phyloP scores from a whole-genome alignment of 2,329 filamentous ascomycete species.

The Neobulgaria alba region DNA sequence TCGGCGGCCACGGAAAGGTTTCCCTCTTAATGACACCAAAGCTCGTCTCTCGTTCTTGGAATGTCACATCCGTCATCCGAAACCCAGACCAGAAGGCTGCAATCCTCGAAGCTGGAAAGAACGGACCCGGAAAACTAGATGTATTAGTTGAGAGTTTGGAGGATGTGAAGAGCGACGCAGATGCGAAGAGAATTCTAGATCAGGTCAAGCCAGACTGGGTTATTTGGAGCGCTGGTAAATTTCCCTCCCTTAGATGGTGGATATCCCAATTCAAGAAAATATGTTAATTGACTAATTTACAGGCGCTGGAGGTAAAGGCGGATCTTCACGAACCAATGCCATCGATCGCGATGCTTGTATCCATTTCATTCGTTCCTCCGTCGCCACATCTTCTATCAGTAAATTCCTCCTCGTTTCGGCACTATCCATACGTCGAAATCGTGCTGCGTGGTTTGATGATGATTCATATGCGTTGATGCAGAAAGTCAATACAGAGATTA shows the following conservation, averaged over 20 bases:
- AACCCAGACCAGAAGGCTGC: constrained; percentile 56
- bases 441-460: constrained; percentile 48
- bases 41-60: constrained; percentile 65
- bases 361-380: constrained; percentile 52
- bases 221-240: constrained; percentile 57
- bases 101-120: constrained; percentile 46
- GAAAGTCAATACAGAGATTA: constrained; percentile 33
- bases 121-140: constrained; percentile 49
- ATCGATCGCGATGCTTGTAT: constrained; percentile 57
- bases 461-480: constrained; percentile 35
- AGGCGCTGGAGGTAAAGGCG: constrained; percentile 54
- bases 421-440: constrained; percentile 41
- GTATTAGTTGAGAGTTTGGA: constrained; percentile 65
- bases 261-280: too few relatives aligned
- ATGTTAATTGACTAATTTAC: background rate
- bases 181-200: constrained; percentile 55
- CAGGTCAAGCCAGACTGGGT: constrained; percentile 56
- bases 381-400: constrained; percentile 42
- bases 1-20: constrained; percentile 77
- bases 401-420: constrained; percentile 61
- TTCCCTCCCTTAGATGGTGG: constrained; percentile 8
- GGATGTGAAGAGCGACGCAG: constrained; percentile 54
- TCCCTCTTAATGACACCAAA: constrained; percentile 67
- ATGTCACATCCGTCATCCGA: constrained; percentile 71
- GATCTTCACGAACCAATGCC: constrained; percentile 44